These are phyloP conservation scores for Neoarthrinium moseri DNA, from an alignment of 2,329 filamentous ascomycete genomes.

Conservation along the genomic window DNA sequence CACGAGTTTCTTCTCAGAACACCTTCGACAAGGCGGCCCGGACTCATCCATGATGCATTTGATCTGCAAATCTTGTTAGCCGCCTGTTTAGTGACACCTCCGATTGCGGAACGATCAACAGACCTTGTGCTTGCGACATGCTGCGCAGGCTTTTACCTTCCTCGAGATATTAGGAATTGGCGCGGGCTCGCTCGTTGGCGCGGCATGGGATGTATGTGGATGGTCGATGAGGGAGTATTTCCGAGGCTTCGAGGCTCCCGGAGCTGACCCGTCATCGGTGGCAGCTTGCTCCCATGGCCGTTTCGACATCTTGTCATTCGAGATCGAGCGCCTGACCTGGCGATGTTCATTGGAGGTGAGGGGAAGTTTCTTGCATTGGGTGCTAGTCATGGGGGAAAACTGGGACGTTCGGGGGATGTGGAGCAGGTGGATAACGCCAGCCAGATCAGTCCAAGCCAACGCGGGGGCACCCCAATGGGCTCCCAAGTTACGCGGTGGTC, in stretches of 20 bases:
- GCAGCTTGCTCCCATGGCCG: slow-evolving; percentile 12
- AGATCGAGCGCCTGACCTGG: not conserved
- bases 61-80: slow-evolving; percentile 25
- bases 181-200: not conserved
- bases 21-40: slow-evolving; percentile 36
- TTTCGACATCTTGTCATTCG: slow-evolving; percentile 10
- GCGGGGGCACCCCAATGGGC: too few species aligned
- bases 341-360: not conserved
- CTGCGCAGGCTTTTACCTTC: slow-evolving; percentile 31
- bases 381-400: not conserved
- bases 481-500: too few species aligned
- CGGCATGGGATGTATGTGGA: not conserved
- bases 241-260: not conserved
- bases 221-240: slow-evolving; percentile 1
- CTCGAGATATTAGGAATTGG: slow-evolving; percentile 14
- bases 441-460: not conserved
- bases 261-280: not conserved
- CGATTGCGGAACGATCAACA: too few species aligned
- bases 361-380: not conserved
- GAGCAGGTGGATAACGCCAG: not conserved
- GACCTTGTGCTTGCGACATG: slow-evolving; percentile 40
- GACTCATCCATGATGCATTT: slow-evolving; percentile 40
- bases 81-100: too few species aligned
- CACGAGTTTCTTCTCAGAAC: slow-evolving; percentile 31
- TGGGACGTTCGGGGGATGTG: not conserved